A percentile compares a stretch with the other conserved stretches of the same genome.
Evolutionary conservation across 257 asterid species (phyloP).

Genomic region (Cinchona pubescens): DNA sequence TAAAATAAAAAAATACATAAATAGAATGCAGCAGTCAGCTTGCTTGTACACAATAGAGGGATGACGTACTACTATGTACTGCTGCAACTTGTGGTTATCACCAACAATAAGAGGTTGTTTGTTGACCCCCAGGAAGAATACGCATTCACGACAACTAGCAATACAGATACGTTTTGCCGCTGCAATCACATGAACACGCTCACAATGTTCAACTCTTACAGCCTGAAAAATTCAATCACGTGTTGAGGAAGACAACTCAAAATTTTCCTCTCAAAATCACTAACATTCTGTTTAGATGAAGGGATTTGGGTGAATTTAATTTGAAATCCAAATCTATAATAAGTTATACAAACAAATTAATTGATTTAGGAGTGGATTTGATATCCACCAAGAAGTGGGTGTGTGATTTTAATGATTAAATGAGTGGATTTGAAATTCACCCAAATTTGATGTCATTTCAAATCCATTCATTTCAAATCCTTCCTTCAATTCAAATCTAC

Average conservation of each 20-base stretch:
- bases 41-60: not conserved
- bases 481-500: too few relatives aligned
- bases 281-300: not conserved
- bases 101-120: constrained; percentile 93
- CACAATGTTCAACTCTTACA: constrained; percentile 93
- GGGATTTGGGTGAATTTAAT: too few relatives aligned
- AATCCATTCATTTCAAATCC: too few relatives aligned
- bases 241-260: not conserved
- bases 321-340: too few relatives aligned
- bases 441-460: too few relatives aligned
- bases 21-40: not conserved
- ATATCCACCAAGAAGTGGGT: too few relatives aligned
- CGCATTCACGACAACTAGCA: constrained; percentile 92
- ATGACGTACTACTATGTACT: constrained; percentile 32
- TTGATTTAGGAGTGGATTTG: too few relatives aligned
- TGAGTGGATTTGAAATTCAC: too few relatives aligned
- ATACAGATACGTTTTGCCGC: constrained; percentile 90
- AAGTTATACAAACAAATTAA: too few relatives aligned
- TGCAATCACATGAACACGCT: constrained; percentile 87
- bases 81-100: constrained; percentile 96
- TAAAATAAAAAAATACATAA: not conserved
- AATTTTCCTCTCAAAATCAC: too few relatives aligned
- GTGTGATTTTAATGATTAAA: too few relatives aligned
- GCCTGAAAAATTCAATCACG: constrained; percentile 50
- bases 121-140: constrained; percentile 89